Evolutionary conservation across 208 protist genomes (phyloP).

Genomic region (Polymyxa betae): DNA sequence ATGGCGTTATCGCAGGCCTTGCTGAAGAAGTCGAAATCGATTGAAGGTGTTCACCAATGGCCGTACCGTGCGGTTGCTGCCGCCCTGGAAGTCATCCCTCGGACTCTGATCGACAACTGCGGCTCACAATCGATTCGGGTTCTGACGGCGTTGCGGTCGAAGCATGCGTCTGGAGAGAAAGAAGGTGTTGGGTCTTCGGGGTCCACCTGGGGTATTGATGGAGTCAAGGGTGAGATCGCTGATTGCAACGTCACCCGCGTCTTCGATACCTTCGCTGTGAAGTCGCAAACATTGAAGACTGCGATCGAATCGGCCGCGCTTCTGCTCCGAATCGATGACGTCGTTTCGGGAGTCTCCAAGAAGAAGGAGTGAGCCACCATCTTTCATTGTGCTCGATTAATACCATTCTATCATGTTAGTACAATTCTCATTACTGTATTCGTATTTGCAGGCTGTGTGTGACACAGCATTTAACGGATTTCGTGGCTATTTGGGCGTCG

Average conservation of each 20-base stretch:
- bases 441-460: no score
- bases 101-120: conserved; percentile 99
- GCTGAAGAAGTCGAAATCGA: conserved; percentile 87
- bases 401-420: no score
- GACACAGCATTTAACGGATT: no score
- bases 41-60: conserved; percentile 93
- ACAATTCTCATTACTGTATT: no score
- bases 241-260: conserved; percentile 84
- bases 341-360: conserved; percentile 90
- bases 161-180: conserved; percentile 74
- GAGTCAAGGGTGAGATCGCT: conserved; percentile 78
- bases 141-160: conserved; percentile 93
- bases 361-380: conserved; percentile 62
- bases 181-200: conserved; percentile 78
- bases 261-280: conserved; percentile 96
- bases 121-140: conserved; percentile 95
- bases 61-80: conserved; percentile 76
- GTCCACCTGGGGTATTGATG: conserved; percentile 93
- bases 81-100: conserved; percentile 82
- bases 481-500: no score
- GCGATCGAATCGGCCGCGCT: conserved; percentile 86
- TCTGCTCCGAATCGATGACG: conserved; percentile 98
- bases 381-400: no score
- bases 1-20: conserved; percentile 89
- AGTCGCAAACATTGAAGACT: conserved; percentile 85